Base-by-base conservation (phyloP, 495 filamentous ascomycete genomes). In the Collariella sp. region DNA sequence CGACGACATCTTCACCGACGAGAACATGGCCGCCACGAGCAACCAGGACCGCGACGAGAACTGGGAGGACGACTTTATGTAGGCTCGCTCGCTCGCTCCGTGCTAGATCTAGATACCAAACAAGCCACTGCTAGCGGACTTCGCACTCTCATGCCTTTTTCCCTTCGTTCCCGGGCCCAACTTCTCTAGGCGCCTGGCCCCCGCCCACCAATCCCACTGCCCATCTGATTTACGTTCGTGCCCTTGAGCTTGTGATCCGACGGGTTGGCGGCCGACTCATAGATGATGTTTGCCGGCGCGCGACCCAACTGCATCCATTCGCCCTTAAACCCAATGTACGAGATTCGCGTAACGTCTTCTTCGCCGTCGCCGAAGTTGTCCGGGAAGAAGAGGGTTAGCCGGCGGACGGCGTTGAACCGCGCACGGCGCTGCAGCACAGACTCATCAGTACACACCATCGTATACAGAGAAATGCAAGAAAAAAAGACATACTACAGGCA, bases 201-300 rank as follows among this genome's bases (percentile, higher is more conserved):
- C 40, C 45, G 56, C 10, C 72, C 67, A 15, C 72, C 72, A 60
- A 80, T 68, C 31, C 61, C 61, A 58, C 68, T 71, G 2, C 79
- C 78, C 63, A 81, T 64, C 65, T 72, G 58, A 59, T 75, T 69
- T 53, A 75, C 67, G 49, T 44, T 61, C 40, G 70, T 70, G 24
- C 74, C 73, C 65, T 74, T 76, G 3, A 80, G 18, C 42, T 62
- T 75, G 73, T 97, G 93, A 72, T 98, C 93, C 50, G 68, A 77
- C 15, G 91, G 91, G 61, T 96, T 96, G 29, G 93, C 84, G 15
- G 93, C 91, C 18, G 88, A 86, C 78, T 98, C 93, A 68, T 97
- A 98, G 44, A 95, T 58, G 58, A 96, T 86, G 54, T 85, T 87
- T 5, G 86, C 72, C 13, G 93, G 89, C 64, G 94, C 90, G 41